These are phyloP conservation scores for Ganoderma lingzhi DNA, from an alignment of 1,284 basidiomycete genomes.

Conservation along the genomic window DNA sequence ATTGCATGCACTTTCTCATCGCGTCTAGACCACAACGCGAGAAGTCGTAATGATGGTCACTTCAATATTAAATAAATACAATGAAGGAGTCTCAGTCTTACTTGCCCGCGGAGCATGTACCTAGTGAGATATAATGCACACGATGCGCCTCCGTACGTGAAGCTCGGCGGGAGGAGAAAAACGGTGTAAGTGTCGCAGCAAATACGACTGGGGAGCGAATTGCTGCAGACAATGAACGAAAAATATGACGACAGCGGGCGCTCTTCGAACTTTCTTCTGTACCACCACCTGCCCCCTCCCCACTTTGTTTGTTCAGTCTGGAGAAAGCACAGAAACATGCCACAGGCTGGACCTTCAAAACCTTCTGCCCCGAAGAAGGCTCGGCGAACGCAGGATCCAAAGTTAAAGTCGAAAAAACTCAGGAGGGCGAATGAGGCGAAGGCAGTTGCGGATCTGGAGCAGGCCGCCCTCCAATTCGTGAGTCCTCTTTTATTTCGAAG, in stretches of 20 bases:
- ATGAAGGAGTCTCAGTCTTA: too few relatives aligned
- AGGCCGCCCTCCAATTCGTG: slow-evolving; percentile 63
- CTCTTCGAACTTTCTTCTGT: not conserved
- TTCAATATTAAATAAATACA: not conserved
- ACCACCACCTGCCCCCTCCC: not conserved
- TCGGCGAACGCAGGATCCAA: slow-evolving; percentile 29
- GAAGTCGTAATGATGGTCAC: not conserved
- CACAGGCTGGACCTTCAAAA: slow-evolving; percentile 42
- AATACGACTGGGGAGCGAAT: too few relatives aligned
- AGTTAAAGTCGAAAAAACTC: slow-evolving; percentile 44
- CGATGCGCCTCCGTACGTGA: too few relatives aligned
- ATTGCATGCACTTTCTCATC: slow-evolving; percentile 9
- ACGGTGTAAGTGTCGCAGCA: too few relatives aligned
- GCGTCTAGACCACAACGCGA: not conserved
- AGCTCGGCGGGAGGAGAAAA: too few relatives aligned
- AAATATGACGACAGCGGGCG: not conserved
- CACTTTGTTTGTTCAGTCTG: not conserved
- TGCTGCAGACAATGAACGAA: not conserved
- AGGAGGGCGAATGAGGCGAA: slow-evolving; percentile 61
- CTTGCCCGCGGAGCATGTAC: too few relatives aligned
- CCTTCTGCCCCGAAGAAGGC: slow-evolving; percentile 29
- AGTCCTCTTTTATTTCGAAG: slow-evolving; percentile 38
- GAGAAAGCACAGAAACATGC: slow-evolving; percentile 28
- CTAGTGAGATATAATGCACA: too few relatives aligned
- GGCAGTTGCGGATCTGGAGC: slow-evolving; percentile 62